Evolutionary conservation across 192 early-diverging fungal genomes (phyloP).

Genomic region (Backusella luteola): DNA sequence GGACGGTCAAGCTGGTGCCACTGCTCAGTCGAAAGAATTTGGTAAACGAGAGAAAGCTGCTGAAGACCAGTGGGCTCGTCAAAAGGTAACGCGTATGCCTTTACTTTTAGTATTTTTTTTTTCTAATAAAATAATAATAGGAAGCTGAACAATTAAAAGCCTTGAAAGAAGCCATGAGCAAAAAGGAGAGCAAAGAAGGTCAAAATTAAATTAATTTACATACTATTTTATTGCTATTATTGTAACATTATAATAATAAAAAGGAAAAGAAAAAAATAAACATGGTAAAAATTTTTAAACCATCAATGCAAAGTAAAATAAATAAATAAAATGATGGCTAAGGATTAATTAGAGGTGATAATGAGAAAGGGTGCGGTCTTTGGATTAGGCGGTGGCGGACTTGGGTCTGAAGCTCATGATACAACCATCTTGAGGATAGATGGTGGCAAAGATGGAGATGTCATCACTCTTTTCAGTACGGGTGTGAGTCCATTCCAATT

Average conservation of each 20-base stretch:
- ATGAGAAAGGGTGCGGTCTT: background rate
- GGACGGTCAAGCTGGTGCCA: background rate
- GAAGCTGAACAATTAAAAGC: constrained; percentile 13
- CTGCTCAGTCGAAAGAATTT: constrained; percentile 2
- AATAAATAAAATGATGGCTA: constrained; percentile 8
- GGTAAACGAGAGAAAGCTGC: constrained; percentile 13
- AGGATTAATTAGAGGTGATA: background rate
- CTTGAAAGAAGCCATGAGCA: constrained; percentile 10
- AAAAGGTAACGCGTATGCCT: background rate
- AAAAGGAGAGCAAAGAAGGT: background rate
- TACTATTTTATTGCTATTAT: constrained; percentile 9
- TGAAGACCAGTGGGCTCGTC: constrained; percentile 18
- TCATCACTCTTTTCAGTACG: constrained; percentile 40
- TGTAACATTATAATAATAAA: constrained; percentile 2
- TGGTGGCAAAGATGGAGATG: constrained; percentile 43
- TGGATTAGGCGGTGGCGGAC: constrained; percentile 13
- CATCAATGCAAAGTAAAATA: background rate
- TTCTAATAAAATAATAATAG: background rate
- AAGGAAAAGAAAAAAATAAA: constrained; percentile 2
- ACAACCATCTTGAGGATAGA: constrained; percentile 40
- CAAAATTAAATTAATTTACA: constrained; percentile 6
- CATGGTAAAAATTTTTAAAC: constrained; percentile 1
- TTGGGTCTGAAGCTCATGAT: constrained; percentile 38
- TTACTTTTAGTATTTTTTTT: background rate
- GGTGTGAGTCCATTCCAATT: constrained; percentile 36